These are phyloP conservation scores for Aspergillus neotritici DNA, from an alignment of 2,329 filamentous ascomycete genomes.

Conservation along the genomic window DNA sequence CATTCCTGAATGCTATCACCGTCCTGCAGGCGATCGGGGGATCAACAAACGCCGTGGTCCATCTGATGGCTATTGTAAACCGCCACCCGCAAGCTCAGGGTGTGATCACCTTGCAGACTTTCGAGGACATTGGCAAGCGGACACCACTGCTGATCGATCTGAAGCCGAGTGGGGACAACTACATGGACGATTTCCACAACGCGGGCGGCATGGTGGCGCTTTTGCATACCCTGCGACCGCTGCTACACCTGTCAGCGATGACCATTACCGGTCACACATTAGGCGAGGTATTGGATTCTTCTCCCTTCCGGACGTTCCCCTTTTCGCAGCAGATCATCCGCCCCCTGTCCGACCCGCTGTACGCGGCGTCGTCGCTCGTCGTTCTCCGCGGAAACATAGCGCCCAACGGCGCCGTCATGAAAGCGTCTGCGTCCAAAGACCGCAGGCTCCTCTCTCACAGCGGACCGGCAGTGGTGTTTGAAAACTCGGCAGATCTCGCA, in stretches of 20 bases:
- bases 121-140: constrained; percentile 45
- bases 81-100: constrained; percentile 46
- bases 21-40: constrained; percentile 53
- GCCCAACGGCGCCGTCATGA: constrained; percentile 46
- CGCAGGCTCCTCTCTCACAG: constrained; percentile 40
- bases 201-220: constrained; percentile 48
- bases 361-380: constrained; percentile 42
- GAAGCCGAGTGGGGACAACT: constrained; percentile 51
- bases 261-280: constrained; percentile 46
- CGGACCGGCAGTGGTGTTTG: constrained; percentile 46
- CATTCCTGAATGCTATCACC: constrained; percentile 49
- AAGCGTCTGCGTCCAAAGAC: constrained; percentile 48
- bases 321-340: constrained; percentile 42
- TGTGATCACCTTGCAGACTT: constrained; percentile 41
- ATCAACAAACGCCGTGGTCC: constrained; percentile 52
- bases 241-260: constrained; percentile 43
- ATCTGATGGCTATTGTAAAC: constrained; percentile 51
- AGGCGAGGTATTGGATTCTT: constrained; percentile 41
- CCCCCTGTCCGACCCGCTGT: constrained; percentile 41
- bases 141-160: constrained; percentile 47
- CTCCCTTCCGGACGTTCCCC: constrained; percentile 38
- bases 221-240: constrained; percentile 42
- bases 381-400: constrained; percentile 46
- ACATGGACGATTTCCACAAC: constrained; percentile 53
- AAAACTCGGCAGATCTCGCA: constrained; percentile 44